A percentile compares a stretch with the other conserved stretches of the same genome.
These are phyloP conservation scores for Verticillium tricorpus DNA, from an alignment of 2,329 filamentous ascomycete species.

Conservation along the genomic window DNA sequence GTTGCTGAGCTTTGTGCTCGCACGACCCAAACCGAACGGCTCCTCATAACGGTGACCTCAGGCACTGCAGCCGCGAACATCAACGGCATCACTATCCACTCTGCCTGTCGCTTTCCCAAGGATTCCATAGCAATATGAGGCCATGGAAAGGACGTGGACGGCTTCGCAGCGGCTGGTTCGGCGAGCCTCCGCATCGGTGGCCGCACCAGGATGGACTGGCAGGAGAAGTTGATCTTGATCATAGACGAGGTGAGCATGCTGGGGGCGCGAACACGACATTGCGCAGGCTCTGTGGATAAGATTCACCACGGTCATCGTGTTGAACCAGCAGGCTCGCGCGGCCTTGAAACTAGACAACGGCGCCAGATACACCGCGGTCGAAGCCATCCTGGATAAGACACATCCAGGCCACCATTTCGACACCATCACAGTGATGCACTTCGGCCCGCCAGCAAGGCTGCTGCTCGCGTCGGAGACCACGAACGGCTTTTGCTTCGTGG, in stretches of 20 bases:
- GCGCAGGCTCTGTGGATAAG: too few species aligned
- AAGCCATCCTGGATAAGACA: not conserved
- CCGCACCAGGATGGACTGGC: conserved; percentile 1
- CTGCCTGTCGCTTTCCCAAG: conserved; percentile 7
- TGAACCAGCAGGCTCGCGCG: too few species aligned
- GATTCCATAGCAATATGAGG: not conserved
- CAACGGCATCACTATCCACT: conserved; percentile 10
- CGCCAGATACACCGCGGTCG: not conserved
- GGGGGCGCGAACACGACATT: not conserved
- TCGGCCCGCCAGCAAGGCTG: not conserved
- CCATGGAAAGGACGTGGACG: not conserved
- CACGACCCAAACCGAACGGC: not conserved
- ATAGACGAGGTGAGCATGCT: conserved; percentile 5
- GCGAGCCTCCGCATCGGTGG: not conserved
- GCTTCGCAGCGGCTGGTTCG: not conserved
- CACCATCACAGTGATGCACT: not conserved
- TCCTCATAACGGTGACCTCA: conserved; percentile 7
- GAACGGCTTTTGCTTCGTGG: not conserved
- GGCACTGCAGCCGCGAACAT: conserved; percentile 6
- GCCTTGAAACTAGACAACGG: not conserved
- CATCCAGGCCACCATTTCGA: not conserved
- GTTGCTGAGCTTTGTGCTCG: conserved; percentile 1
- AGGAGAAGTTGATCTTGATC: conserved; percentile 7
- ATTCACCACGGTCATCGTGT: too few species aligned
- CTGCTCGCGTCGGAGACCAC: not conserved